Evolutionary conservation across 2,329 filamentous ascomycete genomes (phyloP), one percentile per base, ranked within the genome.

Genomic region (Triangularia verruculosa): DNA sequence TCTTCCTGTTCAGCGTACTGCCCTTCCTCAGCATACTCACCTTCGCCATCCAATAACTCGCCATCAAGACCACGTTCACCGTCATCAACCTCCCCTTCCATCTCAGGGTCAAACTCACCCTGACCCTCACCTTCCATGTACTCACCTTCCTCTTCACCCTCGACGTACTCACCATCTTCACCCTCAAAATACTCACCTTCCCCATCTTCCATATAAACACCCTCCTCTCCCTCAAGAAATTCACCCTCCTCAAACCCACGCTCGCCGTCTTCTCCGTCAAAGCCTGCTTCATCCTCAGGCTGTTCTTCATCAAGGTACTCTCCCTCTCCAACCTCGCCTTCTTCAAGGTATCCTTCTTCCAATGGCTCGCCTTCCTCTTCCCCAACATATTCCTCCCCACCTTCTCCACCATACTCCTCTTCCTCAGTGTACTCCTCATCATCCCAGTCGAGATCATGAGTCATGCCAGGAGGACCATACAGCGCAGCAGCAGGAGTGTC

Each of bases 381-480:
- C 3, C n/a, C 4, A 13, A 17, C 22, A 13, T 61, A 43, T 5
- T 43, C 57, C 15, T 59, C 59, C 4, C 52, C 57, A 1, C 52
- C 57, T 8, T 61, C 59, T 4, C 52, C 34, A 5, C 12, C 55
- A n/a, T 47, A 13, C 7, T 43, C 27, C 9, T 28, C 27, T 6
- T 58, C 39, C 9, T 52, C 54, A 25, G n/a, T n/a, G n/a, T 57
- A 54, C 4, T 56, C 53, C 2, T 27, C 32, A 9, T 61, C 57
- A 30, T 60, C 52, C 34, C 53, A 57, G 20, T 17, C 17, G 11
- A 54, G 28, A 32, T 64, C 54, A 12, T 66, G 65, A 1, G 27
- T 59, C 66, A 67, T 67, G 22, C 66, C 66, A 25, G 59, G 43
- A 1, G 66, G 66, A 22, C 57, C 58, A 25, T 61, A 51, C 3